Percentiles rank a stretch among this genome's conserved stretches.
Conservation (phyloP, 768 basidiomycete genomes). For the Coprinellus micaceus region DNA sequence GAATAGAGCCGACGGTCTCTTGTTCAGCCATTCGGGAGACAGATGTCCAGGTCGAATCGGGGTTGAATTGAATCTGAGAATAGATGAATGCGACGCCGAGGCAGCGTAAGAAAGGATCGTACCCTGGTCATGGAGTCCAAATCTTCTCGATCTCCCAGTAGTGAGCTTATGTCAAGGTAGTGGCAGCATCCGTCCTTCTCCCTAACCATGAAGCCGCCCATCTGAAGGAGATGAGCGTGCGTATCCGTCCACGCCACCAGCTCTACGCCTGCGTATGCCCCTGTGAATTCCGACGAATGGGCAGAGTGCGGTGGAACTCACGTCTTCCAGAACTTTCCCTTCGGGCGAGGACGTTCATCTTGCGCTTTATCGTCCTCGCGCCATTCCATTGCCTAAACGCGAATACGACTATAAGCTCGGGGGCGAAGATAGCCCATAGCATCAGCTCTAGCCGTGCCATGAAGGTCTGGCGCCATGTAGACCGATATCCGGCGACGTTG, state of each 20-base stretch:
- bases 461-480: neutral
- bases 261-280: neutral
- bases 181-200: neutral
- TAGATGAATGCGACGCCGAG: no score
- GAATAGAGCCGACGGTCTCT: no score
- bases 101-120: neutral
- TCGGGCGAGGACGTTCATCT: neutral
- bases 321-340: neutral
- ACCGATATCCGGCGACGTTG: constrained; percentile 12
- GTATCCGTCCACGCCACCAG: constrained; percentile 2
- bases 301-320: no score
- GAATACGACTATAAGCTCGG: constrained; percentile 10
- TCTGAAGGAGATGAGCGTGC: constrained; percentile 9
- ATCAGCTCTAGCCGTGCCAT: constrained; percentile 1
- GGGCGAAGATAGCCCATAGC: constrained; percentile 11
- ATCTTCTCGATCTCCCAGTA: neutral
- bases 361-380: neutral
- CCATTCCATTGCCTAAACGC: constrained; percentile 12
- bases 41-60: no score
- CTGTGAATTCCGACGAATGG: neutral
- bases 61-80: no score
- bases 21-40: no score
- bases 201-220: constrained; percentile 10
- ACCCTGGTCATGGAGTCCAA: neutral
- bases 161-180: neutral